These are phyloP conservation scores for Ambrosia hybrid DNA, from an alignment of 140 eudicot genomes.

Conservation along the genomic window DNA sequence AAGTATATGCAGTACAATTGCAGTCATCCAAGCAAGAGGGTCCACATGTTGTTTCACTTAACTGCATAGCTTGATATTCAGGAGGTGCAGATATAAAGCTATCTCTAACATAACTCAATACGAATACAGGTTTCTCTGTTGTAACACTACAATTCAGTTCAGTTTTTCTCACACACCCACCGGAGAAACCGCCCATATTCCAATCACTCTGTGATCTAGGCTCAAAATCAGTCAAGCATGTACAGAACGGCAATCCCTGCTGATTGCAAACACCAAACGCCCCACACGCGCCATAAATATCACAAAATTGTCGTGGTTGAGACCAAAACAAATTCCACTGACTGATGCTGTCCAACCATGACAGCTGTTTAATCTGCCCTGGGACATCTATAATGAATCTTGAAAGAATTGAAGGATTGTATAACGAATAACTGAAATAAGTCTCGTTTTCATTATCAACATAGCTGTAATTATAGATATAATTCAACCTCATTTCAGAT, in stretches of 20 bases:
- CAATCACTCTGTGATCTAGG: slow-evolving; percentile 17
- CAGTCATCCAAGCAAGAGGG: no score
- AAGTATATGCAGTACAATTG: no score
- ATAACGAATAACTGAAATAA: slow-evolving; percentile 47
- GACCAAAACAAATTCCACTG: slow-evolving; percentile 20
- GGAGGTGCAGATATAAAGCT: no score
- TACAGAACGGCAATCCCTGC: background rate
- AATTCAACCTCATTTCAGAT: slow-evolving; percentile 54
- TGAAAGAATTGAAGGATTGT: slow-evolving; percentile 30
- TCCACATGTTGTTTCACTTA: no score
- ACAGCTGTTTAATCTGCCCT: slow-evolving; percentile 24
- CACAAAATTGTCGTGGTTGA: slow-evolving; percentile 33
- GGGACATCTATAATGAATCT: slow-evolving; percentile 43
- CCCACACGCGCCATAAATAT: slow-evolving; percentile 33
- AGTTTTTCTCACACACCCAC: slow-evolving; percentile 56
- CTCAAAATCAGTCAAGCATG: slow-evolving; percentile 41
- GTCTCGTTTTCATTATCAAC: slow-evolving; percentile 46
- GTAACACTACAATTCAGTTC: slow-evolving; percentile 28
- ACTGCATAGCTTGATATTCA: no score
- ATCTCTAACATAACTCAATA: background rate
- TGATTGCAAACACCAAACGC: slow-evolving; percentile 28
- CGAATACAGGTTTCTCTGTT: slow-evolving; percentile 29
- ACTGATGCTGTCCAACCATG: no score
- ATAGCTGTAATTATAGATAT: slow-evolving; percentile 42
- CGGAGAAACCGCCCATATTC: slow-evolving; percentile 12